These are phyloP conservation scores for Fusarium sp. DNA, from an alignment of 2,329 filamentous ascomycete genomes.

Conservation along the genomic window DNA sequence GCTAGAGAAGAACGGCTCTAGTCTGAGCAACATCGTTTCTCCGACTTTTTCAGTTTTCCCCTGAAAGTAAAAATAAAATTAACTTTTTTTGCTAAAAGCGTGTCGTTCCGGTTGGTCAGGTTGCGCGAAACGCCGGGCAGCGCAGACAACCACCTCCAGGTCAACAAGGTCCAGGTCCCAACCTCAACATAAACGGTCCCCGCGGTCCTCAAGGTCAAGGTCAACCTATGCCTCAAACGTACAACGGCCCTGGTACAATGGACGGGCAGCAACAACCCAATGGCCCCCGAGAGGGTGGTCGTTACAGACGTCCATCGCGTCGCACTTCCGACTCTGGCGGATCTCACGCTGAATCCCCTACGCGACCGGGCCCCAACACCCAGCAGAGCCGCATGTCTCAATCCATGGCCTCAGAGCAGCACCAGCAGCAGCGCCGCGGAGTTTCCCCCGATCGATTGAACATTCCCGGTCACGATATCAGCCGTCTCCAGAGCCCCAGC, in stretches of 20 bases:
- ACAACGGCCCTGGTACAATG: constrained; percentile 31
- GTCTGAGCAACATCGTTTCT: constrained; percentile 27
- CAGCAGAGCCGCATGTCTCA: constrained; percentile 35
- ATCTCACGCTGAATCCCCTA: constrained; percentile 26
- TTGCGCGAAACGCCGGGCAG: constrained; percentile 35
- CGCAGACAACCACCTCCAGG: constrained; percentile 35
- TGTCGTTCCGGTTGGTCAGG: constrained; percentile 44
- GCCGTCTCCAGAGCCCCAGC: constrained; percentile 59
- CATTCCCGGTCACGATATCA: constrained; percentile 47
- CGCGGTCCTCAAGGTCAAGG: constrained; percentile 16
- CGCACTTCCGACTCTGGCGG: constrained; percentile 40
- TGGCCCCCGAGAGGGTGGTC: constrained; percentile 30
- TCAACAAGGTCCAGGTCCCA: constrained; percentile 19
- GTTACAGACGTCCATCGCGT: constrained; percentile 44
- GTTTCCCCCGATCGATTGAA: constrained; percentile 33
- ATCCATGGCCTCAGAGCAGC: constrained; percentile 29
- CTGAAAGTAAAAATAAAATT: constrained; percentile 9
- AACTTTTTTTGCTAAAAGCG: constrained; percentile 36
- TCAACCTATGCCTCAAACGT: constrained; percentile 38
- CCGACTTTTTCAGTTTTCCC: constrained; percentile 1
- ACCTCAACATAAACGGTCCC: constrained; percentile 23
- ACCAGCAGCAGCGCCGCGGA: constrained; percentile 34
- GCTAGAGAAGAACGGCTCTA: neutral
- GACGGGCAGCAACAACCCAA: constrained; percentile 36
- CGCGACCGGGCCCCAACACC: constrained; percentile 27